These are phyloP conservation scores for Neophaeococcomyces mojaviensis DNA, from an alignment of 2,329 filamentous ascomycete species.

Conservation along the genomic window DNA sequence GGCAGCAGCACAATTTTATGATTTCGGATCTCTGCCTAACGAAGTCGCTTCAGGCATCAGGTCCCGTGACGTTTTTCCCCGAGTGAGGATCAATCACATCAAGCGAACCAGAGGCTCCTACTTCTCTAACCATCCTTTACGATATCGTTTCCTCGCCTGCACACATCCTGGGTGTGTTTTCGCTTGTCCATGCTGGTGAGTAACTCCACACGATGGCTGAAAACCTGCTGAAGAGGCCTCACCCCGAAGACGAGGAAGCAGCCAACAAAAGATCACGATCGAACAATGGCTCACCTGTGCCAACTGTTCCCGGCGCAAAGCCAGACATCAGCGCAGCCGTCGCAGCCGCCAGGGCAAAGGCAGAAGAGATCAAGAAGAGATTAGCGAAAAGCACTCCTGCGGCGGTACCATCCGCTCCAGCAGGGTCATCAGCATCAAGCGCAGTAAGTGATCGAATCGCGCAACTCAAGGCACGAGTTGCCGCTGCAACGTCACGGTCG, in stretches of 20 bases:
- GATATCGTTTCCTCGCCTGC: too few relatives aligned
- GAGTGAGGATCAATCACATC: too few relatives aligned
- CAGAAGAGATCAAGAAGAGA: conserved; percentile 41
- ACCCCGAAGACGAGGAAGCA: conserved; percentile 39
- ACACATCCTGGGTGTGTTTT: too few relatives aligned
- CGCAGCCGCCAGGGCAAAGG: conserved; percentile 41
- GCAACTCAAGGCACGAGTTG: conserved; percentile 70
- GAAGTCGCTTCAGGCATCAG: too few relatives aligned
- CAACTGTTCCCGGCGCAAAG: conserved; percentile 32
- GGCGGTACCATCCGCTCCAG: conserved; percentile 28
- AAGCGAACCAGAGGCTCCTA: too few relatives aligned
- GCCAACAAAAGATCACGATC: conserved; percentile 42
- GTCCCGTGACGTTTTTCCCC: too few relatives aligned
- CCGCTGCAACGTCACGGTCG: conserved; percentile 58
- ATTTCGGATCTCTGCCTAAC: too few relatives aligned
- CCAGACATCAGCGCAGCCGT: conserved; percentile 42
- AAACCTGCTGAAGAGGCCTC: conserved; percentile 40
- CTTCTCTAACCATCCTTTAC: too few relatives aligned
- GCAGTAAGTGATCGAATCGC: conserved; percentile 61
- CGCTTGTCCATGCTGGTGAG: conserved; percentile 8
- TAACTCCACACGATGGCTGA: conserved; percentile 34
- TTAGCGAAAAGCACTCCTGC: conserved; percentile 30
- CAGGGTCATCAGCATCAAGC: conserved; percentile 34
- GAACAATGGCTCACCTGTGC: conserved; percentile 42
- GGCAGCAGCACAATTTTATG: too few relatives aligned